Base-by-base conservation (phyloP, 2,329 filamentous ascomycete species). In the Sporothrix euskadiensis region DNA sequence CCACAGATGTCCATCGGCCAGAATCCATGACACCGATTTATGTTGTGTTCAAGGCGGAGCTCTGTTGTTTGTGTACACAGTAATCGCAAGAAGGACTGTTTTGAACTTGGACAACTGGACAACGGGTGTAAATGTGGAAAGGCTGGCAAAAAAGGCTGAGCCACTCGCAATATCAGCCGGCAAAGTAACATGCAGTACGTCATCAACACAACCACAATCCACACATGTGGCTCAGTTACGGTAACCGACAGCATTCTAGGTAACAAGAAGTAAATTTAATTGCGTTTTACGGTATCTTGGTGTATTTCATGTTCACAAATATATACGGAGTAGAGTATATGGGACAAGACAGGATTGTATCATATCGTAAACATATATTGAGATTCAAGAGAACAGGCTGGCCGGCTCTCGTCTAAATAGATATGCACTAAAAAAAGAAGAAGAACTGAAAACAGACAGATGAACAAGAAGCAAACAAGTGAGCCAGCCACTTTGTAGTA, bases 91-190 rank as follows among this genome's bases (percentile, higher is more conserved):
- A 63, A 39, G 19, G 30, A 16, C 26, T 59, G 12, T 59, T 35
- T 63, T 41, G 59, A 19, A 44, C 12, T 49, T 49, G 44, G 14
- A 30, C 8, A 16, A 30, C 39, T 19, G 39, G 47, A 49, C 44
- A 49, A 49, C 26, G 26, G 44, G 14, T 49, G 12, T 19, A 14
- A 14, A 49, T 19, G 14, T 30, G 30, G 4, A 3, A 39, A 32
- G 35, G 30, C 8, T 35, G 35, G 35, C 26, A 26, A 26, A 5
- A 16, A 19, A 66, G 39, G 61, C 22, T 30, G 39, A 66, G 22
- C 61, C 61, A 65, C 47, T 66, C 39, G 39, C 57, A 63, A 63
- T 30, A 47, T 47, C 39, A 47, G 61, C 61, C 61, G 35, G n/a
- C 39, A 2, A 22, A 44, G 61, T 9, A 30, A 14, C 12, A 44